Evolutionary conservation across 164 flowering plant genomes (phyloP).

Genomic region (Stephania cephalantha): DNA sequence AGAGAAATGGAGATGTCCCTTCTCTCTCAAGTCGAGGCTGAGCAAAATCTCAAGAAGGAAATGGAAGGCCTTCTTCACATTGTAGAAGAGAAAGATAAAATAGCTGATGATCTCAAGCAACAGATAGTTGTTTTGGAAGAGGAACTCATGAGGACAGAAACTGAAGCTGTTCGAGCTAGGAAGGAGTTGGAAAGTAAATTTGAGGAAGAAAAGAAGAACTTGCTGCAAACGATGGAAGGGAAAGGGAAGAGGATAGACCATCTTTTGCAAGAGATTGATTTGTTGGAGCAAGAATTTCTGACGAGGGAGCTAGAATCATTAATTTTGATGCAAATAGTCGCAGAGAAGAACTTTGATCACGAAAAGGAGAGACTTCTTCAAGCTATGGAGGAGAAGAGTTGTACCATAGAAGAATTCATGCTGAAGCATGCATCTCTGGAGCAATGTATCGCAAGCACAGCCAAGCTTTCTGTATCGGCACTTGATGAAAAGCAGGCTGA

Average conservation of each 20-base stretch:
- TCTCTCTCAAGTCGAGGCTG: constrained; percentile 19
- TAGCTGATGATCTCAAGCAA: neutral
- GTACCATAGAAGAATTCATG: constrained; percentile 31
- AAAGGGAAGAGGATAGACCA: constrained; percentile 31
- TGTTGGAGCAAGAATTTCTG: constrained; percentile 39
- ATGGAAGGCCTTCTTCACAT: constrained; percentile 17
- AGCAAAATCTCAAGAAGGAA: constrained; percentile 20
- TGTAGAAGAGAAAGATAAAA: constrained; percentile 22
- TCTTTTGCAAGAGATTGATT: constrained; percentile 34
- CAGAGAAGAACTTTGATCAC: constrained; percentile 30
- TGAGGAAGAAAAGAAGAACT: constrained; percentile 33
- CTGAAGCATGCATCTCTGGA: constrained; percentile 9
- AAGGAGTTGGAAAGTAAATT: neutral
- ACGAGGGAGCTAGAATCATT: constrained; percentile 41
- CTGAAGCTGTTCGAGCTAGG: neutral
- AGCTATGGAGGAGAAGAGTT: constrained; percentile 30
- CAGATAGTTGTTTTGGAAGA: too few species aligned
- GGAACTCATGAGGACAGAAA: too few species aligned
- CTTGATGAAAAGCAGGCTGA: constrained; percentile 7
- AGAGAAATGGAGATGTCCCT: constrained; percentile 20
- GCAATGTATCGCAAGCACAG: neutral
- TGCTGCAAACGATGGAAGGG: constrained; percentile 23
- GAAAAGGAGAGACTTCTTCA: constrained; percentile 33
- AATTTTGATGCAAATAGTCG: constrained; percentile 26
- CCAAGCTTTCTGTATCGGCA: neutral